Evolutionary conservation across 148 eudicot genomes (phyloP).

Genomic region (Vaccinium myrtillus): DNA sequence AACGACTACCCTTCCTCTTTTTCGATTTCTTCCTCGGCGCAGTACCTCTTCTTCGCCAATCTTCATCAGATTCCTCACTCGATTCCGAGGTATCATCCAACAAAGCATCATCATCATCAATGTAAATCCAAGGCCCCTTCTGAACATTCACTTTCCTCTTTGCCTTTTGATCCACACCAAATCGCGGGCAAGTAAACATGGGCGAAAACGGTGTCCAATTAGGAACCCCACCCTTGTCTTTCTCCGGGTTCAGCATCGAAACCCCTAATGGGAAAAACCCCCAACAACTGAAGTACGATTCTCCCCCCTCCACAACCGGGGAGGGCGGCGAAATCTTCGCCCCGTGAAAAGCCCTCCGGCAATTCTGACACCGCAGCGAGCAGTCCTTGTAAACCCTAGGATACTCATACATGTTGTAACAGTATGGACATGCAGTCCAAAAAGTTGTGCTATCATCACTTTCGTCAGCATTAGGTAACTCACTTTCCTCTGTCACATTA

Average conservation of each 20-base stretch:
- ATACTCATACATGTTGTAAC: conserved; percentile 73
- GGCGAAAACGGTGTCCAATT: conserved; percentile 83
- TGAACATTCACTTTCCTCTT: conserved; percentile 17
- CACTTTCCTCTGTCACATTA: conserved; percentile 7
- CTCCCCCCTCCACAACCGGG: conserved; percentile 33
- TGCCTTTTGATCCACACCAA: not conserved
- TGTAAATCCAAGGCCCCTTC: conserved; percentile 44
- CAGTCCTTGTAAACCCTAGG: conserved; percentile 53
- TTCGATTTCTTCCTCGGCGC: conserved; percentile 35
- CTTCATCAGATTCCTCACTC: conserved; percentile 60
- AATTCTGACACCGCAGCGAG: conserved; percentile 75
- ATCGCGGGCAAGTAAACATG: conserved; percentile 49
- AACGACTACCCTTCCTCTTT: conserved; percentile 25
- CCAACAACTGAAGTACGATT: conserved; percentile 70
- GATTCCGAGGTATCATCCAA: conserved; percentile 48
- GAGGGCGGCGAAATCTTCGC: conserved; percentile 59
- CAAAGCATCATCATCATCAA: conserved; percentile 44
- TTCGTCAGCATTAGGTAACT: not conserved
- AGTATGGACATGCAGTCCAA: conserved; percentile 96
- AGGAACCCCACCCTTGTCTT: conserved; percentile 34
- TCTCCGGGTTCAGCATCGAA: conserved; percentile 60
- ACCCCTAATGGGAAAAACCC: conserved; percentile 82
- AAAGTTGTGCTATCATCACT: conserved; percentile 29
- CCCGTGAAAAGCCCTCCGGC: conserved; percentile 81
- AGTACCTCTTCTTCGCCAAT: conserved; percentile 43